Base-by-base conservation (phyloP, 805 yeast genomes). In the Naumovozyma baii region DNA sequence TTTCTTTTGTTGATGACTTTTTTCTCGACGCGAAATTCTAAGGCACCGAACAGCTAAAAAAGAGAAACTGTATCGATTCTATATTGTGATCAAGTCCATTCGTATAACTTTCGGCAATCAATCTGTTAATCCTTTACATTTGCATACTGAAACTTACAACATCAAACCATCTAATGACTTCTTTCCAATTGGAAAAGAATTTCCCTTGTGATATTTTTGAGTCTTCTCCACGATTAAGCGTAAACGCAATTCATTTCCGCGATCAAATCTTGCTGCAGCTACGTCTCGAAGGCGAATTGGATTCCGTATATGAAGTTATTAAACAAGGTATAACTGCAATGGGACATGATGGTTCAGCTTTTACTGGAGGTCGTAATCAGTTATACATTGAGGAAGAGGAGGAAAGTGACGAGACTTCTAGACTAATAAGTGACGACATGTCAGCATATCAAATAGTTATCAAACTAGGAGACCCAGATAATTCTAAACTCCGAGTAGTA, bases 391-490 rank as follows among this genome's bases (percentile, higher is more conserved):
- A 28, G 18, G 47, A 42, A 4, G 48, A 37, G n/a, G 42, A 43
- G 4, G 56, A 46, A 1, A 47, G 45, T 7, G 50, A 47, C 5
- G 45, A 48, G 32, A 47, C 42, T 13, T 46, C 42, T 8, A 48
- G 42, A 2, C 41, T 48, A 16, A 52, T 54, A 5, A 45, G 53
- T 12, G 64, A 58, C 41, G 44, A 48, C 19, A 39, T 61, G 30
- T 45, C 62, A 1, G 67, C 66, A n/a, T 63, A 67, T 12, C 73
- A 73, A 34, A 73, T 77, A 1, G 47, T 55, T 2, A 59, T 73
- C 13, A 58, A 71, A 18, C 60, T 73, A 15, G 80, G 80, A 2
- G 66, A 72, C 44, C 62, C 70, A 15, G 59, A 59, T 33, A 72
- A 74, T 47, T 48, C 66, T 42, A 72, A 73, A 46, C 51, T 72